These are phyloP conservation scores for Dalechampia spathulata DNA, from an alignment of 441 rosid species.

Conservation along the genomic window DNA sequence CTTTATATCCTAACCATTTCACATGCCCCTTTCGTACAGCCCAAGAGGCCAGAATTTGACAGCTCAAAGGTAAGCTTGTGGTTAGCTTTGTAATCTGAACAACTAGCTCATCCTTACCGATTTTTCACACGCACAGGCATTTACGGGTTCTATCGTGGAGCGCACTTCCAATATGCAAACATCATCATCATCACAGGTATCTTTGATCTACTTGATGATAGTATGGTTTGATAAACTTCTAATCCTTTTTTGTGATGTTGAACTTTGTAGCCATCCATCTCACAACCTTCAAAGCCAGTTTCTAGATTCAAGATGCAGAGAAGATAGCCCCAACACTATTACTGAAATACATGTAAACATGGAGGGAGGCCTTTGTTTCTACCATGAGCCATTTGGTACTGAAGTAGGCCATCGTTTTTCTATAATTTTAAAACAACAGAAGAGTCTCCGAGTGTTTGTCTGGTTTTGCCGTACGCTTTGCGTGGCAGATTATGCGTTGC, in stretches of 20 bases:
- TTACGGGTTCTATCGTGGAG: conserved; percentile 68
- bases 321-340: conserved; percentile 24
- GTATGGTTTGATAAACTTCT: neutral
- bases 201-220: neutral
- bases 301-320: conserved; percentile 74
- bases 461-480: too few relatives aligned
- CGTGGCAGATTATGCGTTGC: too few relatives aligned
- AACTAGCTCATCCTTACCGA: neutral
- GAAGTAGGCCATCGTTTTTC: too few relatives aligned
- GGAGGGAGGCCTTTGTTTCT: too few relatives aligned
- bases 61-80: conserved; percentile 23
- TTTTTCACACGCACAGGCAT: conserved; percentile 38
- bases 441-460: too few relatives aligned
- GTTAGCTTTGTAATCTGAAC: neutral
- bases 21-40: neutral
- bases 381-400: too few relatives aligned
- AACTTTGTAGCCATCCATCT: conserved; percentile 31
- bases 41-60: conserved; percentile 20
- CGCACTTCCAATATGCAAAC: conserved; percentile 28
- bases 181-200: conserved; percentile 44
- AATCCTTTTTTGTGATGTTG: neutral
- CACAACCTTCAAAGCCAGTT: conserved; percentile 58
- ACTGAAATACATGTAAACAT: neutral
- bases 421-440: too few relatives aligned
- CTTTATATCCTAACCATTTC: conserved; percentile 2